Evolutionary conservation across 805 yeast species (phyloP), one percentile per base, ranked within the genome.

Genomic region (Wilhelminamyces savonicus): DNA sequence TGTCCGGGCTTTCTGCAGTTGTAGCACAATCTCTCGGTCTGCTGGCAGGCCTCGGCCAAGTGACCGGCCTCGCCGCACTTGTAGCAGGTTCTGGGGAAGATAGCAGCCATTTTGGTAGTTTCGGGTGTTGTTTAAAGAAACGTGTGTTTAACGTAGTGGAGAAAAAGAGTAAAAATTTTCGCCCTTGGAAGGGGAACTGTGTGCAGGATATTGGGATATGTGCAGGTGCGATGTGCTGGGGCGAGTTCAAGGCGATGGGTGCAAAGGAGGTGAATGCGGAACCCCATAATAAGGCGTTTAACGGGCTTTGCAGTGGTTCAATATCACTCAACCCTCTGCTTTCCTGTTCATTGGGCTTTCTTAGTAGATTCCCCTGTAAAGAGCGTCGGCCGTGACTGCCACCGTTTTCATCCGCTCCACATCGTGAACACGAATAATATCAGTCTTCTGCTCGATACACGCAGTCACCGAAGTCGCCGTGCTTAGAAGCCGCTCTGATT

Each of bases 21-120:
- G 82, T 86, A 85, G 66, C 95, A 85, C 54, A 85, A 69, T 67
- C 88, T 79, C 59, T 82, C 88, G 37, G 78, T 69, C 62, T 85
- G 88, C 41, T 74, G 68, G 67, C 97, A 87, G 54, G 76, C 81
- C 54, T 82, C 92, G 46, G 95, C 94, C 54, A 83, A 69, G 69
- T 85, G 95, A 42, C 95, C 95, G 46, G 81, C 72, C 65, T 83
- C 84, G 53, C 95, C 95, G 67, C 95, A 85, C 59, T 84, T 85
- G 73, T 76, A 83, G 70, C 94, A 83, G 41, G 90, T 80, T 74
- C 81, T 83, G 58, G 78, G 78, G 61, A 57, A 65, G 37, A 60
- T 60, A 40, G 62, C 59, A 31, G 66, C 64, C 66, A 59, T 60
- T 30, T 29, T 43, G n/a, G n/a, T n/a, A n/a, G n/a, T n/a, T n/a